Conservation (phyloP, 345 rosid species). For the Eutrema japonicum region DNA sequence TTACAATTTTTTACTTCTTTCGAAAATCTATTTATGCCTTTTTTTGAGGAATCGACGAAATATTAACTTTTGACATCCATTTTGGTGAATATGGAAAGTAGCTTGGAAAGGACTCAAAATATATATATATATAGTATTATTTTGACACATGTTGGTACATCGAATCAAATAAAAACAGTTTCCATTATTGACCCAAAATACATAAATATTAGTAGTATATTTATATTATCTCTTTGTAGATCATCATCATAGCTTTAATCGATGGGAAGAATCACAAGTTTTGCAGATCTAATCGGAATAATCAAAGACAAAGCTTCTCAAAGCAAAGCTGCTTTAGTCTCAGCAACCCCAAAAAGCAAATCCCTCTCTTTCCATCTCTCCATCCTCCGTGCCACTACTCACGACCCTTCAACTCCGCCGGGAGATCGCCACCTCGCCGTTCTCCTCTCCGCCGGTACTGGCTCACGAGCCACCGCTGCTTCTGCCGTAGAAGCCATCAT, state of each 20-base stretch:
- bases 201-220: neutral
- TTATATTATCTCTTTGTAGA: neutral
- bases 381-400: conserved; percentile 82
- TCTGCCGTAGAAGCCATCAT: conserved; percentile 68
- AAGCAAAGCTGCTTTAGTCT: conserved; percentile 69
- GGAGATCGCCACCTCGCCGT: conserved; percentile 53
- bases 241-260: conserved; percentile 3
- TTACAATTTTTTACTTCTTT: no score
- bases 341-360: conserved; percentile 54
- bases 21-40: neutral
- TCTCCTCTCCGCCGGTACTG: conserved; percentile 67
- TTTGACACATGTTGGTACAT: conserved; percentile 36
- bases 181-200: conserved; percentile 37
- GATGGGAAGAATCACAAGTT: conserved; percentile 61
- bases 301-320: conserved; percentile 83
- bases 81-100: neutral
- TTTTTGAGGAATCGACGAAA: neutral
- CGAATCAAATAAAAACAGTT: conserved; percentile 22
- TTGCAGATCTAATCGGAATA: conserved; percentile 59
- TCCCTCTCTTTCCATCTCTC: conserved; percentile 55
- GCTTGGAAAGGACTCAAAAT: conserved; percentile 1
- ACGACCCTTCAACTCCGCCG: conserved; percentile 66
- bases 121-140: conserved; percentile 13
- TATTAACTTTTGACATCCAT: neutral
- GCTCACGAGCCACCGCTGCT: conserved; percentile 79